Evolutionary conservation across 805 yeast genomes (phyloP).

Genomic region (Myxozyma mucilagina): DNA sequence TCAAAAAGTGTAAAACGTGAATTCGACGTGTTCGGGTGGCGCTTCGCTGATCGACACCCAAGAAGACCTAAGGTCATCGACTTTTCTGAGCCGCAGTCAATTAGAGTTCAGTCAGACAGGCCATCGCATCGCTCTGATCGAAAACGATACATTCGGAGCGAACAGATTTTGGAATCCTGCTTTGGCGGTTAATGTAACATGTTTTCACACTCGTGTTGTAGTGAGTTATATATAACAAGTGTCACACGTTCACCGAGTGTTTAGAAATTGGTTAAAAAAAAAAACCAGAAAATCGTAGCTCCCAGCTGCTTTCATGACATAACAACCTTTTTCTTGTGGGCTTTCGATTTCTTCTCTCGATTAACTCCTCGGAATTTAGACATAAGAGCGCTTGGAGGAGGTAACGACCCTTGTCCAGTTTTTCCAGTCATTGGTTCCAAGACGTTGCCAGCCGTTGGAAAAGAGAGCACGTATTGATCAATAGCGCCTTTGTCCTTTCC

Average conservation of each 20-base stretch:
- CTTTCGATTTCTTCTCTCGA: slow-evolving; percentile 5
- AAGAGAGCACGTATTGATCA: slow-evolving; percentile 2
- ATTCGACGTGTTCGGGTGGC: not conserved
- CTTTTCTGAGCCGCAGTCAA: not conserved
- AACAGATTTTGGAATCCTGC: not conserved
- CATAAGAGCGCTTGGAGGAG: slow-evolving; percentile 14
- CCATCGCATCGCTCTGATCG: not conserved
- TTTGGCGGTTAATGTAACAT: not conserved
- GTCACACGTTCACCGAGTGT: not conserved
- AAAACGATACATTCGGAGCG: no score
- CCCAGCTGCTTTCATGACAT: not conserved
- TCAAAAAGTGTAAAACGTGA: no score
- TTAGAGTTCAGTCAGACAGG: not conserved
- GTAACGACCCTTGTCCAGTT: not conserved
- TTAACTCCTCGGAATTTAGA: slow-evolving; percentile 15
- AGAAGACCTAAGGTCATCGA: not conserved
- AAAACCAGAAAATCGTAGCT: not conserved
- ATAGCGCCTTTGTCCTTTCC: not conserved
- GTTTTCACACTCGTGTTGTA: no score
- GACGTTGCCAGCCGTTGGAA: not conserved
- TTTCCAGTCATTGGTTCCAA: not conserved
- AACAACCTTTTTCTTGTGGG: slow-evolving; percentile 5
- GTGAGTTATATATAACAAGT: no score
- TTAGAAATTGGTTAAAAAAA: no score
- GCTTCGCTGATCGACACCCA: slow-evolving; percentile 1